These are phyloP conservation scores for Stereocaulon alpinum DNA, from an alignment of 495 filamentous ascomycete species.

Conservation along the genomic window DNA sequence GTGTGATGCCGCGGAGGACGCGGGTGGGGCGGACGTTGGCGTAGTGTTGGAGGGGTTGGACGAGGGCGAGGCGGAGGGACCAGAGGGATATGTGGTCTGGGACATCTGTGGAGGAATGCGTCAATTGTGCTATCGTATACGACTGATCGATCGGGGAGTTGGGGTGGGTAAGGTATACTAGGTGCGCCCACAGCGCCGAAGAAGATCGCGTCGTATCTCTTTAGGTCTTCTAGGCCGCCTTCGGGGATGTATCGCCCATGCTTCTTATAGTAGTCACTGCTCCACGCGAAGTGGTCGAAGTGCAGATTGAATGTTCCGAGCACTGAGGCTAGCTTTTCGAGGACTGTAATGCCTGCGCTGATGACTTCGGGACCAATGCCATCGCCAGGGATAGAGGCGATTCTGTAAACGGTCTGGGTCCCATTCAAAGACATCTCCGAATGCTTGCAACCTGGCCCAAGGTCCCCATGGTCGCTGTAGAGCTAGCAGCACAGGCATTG, in stretches of 20 bases:
- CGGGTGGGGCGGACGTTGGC: constrained; percentile 47
- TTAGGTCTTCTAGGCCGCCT: constrained; percentile 40
- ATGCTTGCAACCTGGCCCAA: background rate
- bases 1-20: constrained; percentile 38
- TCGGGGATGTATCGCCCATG: constrained; percentile 45
- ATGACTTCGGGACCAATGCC: constrained; percentile 48
- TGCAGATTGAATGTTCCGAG: constrained; percentile 33
- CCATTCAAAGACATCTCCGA: constrained; percentile 6
- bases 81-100: constrained; percentile 49
- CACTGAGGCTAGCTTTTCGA: constrained; percentile 35
- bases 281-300: constrained; percentile 43
- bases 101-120: constrained; percentile 29
- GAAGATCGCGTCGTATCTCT: constrained; percentile 45
- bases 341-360: constrained; percentile 41
- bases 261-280: constrained; percentile 42
- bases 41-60: constrained; percentile 46
- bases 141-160: too few relatives aligned
- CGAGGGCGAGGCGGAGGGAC: constrained; percentile 44
- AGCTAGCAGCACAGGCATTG: too few relatives aligned
- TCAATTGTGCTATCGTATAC: too few relatives aligned
- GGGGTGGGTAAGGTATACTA: too few relatives aligned
- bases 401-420: constrained; percentile 26
- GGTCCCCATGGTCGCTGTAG: background rate
- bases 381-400: constrained; percentile 45
- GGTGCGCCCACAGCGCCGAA: constrained; percentile 47